These are phyloP conservation scores for Pseudogymnoascus sp. DNA, from an alignment of 2,329 filamentous ascomycete genomes.

Conservation along the genomic window DNA sequence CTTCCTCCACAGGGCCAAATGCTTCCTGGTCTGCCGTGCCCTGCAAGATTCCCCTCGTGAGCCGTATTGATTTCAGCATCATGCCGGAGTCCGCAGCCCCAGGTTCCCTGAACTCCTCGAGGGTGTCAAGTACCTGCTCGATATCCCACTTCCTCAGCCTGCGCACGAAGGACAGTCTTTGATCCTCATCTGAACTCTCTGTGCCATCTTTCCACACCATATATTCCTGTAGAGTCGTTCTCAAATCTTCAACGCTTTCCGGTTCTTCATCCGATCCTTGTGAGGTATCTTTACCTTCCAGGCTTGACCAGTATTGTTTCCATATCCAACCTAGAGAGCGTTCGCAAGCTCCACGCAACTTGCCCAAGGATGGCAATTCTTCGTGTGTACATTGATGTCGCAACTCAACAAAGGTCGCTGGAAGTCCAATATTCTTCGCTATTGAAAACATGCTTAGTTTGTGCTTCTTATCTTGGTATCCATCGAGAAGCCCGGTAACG, in stretches of 20 bases:
- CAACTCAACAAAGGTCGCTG: slow-evolving; percentile 72
- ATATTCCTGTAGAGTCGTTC: slow-evolving; percentile 17
- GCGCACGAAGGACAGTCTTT: not conserved
- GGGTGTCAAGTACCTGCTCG: slow-evolving; percentile 16
- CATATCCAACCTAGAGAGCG: slow-evolving; percentile 79
- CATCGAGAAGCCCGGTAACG: slow-evolving; percentile 71
- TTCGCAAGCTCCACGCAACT: slow-evolving; percentile 60
- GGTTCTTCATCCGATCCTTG: not conserved
- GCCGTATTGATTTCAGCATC: slow-evolving; percentile 20
- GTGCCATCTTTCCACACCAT: not conserved
- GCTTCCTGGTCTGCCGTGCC: not conserved
- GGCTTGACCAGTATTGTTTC: slow-evolving; percentile 70
- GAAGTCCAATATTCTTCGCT: slow-evolving; percentile 56
- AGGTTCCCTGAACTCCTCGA: slow-evolving; percentile 19
- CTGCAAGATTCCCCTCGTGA: slow-evolving; percentile 20
- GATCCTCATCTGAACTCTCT: not conserved
- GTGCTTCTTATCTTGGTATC: slow-evolving; percentile 57
- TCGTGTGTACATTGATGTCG: slow-evolving; percentile 88
- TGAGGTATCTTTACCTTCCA: slow-evolving; percentile 31
- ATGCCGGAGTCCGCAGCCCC: slow-evolving; percentile 14
- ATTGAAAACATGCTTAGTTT: slow-evolving; percentile 67
- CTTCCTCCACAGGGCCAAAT: not conserved
- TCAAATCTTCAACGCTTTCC: slow-evolving; percentile 13
- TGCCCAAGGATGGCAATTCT: slow-evolving; percentile 67
- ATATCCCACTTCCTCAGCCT: not conserved